Evolutionary conservation across 163 green algal species (phyloP), one percentile per base, ranked within the genome.

Genomic region (Volvox carteri): DNA sequence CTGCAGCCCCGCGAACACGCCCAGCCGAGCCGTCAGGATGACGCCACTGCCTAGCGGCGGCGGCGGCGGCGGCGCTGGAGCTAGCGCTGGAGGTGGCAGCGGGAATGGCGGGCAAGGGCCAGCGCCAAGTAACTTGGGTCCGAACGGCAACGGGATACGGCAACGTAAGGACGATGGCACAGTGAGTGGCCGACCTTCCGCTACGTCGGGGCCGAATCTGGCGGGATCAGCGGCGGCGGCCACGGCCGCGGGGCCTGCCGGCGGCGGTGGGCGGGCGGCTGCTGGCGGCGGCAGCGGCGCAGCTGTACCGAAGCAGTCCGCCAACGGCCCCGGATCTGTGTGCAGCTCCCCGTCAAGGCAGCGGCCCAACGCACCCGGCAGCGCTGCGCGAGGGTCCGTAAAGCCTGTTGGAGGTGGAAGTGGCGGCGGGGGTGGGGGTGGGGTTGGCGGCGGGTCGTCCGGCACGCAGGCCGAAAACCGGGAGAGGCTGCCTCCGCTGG

Each of bases 401-500:
- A 21, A 23, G 41, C 39, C 19, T 39, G 37, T 16, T 12, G 67
- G 28, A 6, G 67, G 4, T 35, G 33, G 33, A 33, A 18, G 33
- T 12, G 33, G 28, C 67, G 67, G 33, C 33, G 67, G n/a, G n/a
- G n/a, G n/a, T n/a, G n/a, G n/a, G n/a, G n/a, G n/a, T n/a, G n/a
- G n/a, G n/a, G n/a, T n/a, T n/a, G n/a, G n/a, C n/a, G n/a, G n/a
- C n/a, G 62, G 11, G 58, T 3, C 68, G 35, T 77, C 68, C 35
- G 68, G 16, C 4, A 33, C 70, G 18, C 39, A 37, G 14, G 41
- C 21, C 28, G 39, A 78, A 58, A 18, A 33, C 42, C 39, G 58
- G 5, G 78, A 86, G n/a, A 46, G 60, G 14, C 62, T 87, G 62
- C 79, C 79, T 41, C 79, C 79, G 33, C 33, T 87, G 21, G 44